Evolutionary conservation across 768 basidiomycete species (phyloP).

Genomic region (Lactarius vividus): DNA sequence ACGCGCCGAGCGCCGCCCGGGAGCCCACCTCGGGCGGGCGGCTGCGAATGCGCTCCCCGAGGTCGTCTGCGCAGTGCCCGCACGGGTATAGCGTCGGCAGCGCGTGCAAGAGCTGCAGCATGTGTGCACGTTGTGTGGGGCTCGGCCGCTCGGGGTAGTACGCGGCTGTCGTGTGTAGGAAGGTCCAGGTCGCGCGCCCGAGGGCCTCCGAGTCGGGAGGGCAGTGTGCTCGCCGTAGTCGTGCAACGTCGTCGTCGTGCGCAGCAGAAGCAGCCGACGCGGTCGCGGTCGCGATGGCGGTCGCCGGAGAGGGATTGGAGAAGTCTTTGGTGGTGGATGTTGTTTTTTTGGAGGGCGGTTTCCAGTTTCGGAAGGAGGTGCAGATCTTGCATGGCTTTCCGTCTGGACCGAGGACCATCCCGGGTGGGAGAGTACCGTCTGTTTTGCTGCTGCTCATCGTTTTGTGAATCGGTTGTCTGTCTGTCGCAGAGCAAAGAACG

Average conservation of each 20-base stretch:
- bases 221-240: conserved; percentile 54
- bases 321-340: conserved; percentile 29
- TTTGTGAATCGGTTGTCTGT: background rate
- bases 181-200: conserved; percentile 94
- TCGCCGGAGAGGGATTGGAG: conserved; percentile 36
- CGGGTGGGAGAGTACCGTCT: conserved; percentile 54
- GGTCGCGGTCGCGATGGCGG: conserved; percentile 36
- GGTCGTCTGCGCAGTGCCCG: conserved; percentile 76
- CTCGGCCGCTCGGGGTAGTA: conserved; percentile 89
- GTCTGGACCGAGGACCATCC: conserved; percentile 86
- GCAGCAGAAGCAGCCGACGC: conserved; percentile 28
- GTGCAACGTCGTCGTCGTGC: conserved; percentile 37
- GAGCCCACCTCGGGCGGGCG: conserved; percentile 79
- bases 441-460: background rate
- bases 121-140: conserved; percentile 71
- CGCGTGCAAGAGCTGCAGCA: conserved; percentile 76
- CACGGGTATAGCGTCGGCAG: conserved; percentile 89
- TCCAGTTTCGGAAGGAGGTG: conserved; percentile 74
- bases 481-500: no score
- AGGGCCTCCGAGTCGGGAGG: conserved; percentile 89
- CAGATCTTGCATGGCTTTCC: conserved; percentile 96
- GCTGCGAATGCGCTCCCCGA: conserved; percentile 63
- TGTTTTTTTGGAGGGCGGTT: conserved; percentile 39
- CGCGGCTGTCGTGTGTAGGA: conserved; percentile 92
- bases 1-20: conserved; percentile 63